Conservation (phyloP, 192 early-diverging fungal genomes). For the Backusella liffmaniae region DNA sequence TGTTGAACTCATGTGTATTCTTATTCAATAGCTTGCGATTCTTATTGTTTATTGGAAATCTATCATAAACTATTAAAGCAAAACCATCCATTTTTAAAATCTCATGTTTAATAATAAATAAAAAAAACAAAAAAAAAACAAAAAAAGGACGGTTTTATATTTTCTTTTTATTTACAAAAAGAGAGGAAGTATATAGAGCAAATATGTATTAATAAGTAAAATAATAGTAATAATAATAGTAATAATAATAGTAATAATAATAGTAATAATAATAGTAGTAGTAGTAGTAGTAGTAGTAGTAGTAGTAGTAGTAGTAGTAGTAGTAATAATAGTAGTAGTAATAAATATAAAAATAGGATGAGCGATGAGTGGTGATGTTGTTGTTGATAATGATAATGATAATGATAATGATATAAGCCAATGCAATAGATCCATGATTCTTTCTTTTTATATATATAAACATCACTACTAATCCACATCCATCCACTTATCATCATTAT, state of each 20-base stretch:
- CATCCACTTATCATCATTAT: constrained; percentile 31
- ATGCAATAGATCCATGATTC: no score
- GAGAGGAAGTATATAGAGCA: neutral
- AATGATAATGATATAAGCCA: no score
- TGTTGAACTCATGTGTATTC: neutral
- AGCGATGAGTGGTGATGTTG: no score
- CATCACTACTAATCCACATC: constrained; percentile 2
- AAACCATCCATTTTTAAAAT: constrained; percentile 27
- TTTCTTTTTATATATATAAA: neutral
- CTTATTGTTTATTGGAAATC: constrained; percentile 35
- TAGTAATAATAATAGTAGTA: neutral
- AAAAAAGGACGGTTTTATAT: neutral
- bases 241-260: neutral
- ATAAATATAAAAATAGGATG: neutral
- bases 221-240: neutral
- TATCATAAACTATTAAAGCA: constrained; percentile 20
- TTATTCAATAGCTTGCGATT: constrained; percentile 28
- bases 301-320: neutral
- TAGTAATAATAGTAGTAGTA: neutral
- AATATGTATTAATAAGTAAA: neutral
- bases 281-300: neutral
- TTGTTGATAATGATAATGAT: no score
- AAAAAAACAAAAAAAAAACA: constrained; percentile 4
- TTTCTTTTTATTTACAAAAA: constrained; percentile 1
- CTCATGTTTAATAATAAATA: constrained; percentile 2